These are phyloP conservation scores for Gossypium longicalyx DNA, from an alignment of 345 rosid genomes.

Conservation along the genomic window DNA sequence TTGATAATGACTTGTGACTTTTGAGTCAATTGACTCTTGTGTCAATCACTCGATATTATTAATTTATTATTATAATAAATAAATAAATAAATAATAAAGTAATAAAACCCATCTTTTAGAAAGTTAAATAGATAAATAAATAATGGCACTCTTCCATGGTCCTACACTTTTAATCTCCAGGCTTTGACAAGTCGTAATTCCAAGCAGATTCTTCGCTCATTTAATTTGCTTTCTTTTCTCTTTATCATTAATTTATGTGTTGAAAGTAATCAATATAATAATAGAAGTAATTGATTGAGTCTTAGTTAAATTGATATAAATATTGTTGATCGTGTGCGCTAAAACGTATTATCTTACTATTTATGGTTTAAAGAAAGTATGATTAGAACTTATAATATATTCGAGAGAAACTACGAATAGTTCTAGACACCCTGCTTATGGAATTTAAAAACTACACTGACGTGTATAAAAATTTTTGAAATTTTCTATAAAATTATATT, in stretches of 20 bases:
- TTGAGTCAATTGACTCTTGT: background rate
- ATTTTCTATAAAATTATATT: too few relatives aligned
- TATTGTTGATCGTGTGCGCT: fast-evolving
- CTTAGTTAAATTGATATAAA: fast-evolving
- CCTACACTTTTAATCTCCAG: conserved; percentile 11
- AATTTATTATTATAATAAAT: background rate
- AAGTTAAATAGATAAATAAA: background rate
- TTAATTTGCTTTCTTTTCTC: background rate
- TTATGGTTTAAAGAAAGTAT: fast-evolving
- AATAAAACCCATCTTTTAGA: background rate
- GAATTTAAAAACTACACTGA: fast-evolving
- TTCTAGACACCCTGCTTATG: fast-evolving
- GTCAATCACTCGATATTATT: background rate
- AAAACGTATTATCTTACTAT: fast-evolving
- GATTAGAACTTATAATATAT: fast-evolving
- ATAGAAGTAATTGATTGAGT: too few relatives aligned
- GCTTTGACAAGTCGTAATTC: background rate
- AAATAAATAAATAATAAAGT: too few relatives aligned
- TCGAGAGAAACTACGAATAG: fast-evolving
- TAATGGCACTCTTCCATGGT: background rate
- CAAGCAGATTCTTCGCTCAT: background rate
- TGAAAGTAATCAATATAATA: background rate
- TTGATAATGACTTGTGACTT: background rate
- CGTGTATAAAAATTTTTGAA: fast-evolving
- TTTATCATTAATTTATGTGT: background rate